Evolutionary conservation across 2,329 filamentous ascomycete species (phyloP), one percentile per base, ranked within the genome.

Genomic region (Paraphaeosphaeria sporulosa): DNA sequence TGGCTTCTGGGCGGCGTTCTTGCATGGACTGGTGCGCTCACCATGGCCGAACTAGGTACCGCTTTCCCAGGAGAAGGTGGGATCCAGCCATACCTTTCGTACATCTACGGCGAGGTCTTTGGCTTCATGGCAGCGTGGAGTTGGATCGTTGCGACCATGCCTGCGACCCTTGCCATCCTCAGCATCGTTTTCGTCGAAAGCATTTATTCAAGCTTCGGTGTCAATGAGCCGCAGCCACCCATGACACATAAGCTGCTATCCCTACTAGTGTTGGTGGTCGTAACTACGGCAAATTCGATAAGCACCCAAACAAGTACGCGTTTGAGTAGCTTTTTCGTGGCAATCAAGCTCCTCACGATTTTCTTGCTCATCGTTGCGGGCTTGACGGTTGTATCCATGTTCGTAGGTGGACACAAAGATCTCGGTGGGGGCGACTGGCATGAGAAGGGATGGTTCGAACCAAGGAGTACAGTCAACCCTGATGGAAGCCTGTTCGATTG

Each of bases 101-200:
- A 87, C 73, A 85, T 88, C 36, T 89, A 84, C 60, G 87, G 87
- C 38, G 86, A 89, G 51, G 72, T 85, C 0, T 83, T 84, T 56
- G 87, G 87, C 7, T 89, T 89, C 68, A 73, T 89, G 25, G 86
- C 86, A 0, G 87, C 86, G 0, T 90, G 87, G 87, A 87, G 85
- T 0, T 89, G 87, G 87, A 83, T 89, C 27, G 82, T 89, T 0
- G 86, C 85, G 8, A 84, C 89, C 3, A 89, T 89, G 86, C 87
- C 87, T 0, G 86, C 87, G 0, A 89, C 87, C 0, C 78, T 89
- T 40, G 87, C 87, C 1, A 89, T 89, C 58, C 78, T 89, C 19
- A 84, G 84, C 67, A 88, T 89, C 63, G 86, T 89, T 19, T 89
- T 89, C 64, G 82, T 80, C 8, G 78, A 83, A 63, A 66, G 61